Evolutionary conservation across 2,329 filamentous ascomycete species (phyloP).

Genomic region (Anthostomella pinea): DNA sequence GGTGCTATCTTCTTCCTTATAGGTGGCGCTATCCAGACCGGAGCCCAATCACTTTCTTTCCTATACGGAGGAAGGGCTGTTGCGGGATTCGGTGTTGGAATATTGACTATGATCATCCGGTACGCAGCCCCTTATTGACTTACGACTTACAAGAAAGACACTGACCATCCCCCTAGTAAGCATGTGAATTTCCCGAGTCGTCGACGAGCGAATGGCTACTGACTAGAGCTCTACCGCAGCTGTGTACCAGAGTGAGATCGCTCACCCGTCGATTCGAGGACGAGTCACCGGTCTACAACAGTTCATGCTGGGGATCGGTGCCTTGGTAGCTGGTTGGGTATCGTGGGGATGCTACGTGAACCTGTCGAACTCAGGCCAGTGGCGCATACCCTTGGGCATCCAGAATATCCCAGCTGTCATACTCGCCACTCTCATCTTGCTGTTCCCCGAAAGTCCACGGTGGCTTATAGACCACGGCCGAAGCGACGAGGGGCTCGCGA

Average conservation of each 20-base stretch:
- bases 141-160: background rate
- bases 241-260: constrained; percentile 75
- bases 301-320: constrained; percentile 77
- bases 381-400: constrained; percentile 65
- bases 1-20: constrained; percentile 70
- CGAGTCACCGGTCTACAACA: constrained; percentile 74
- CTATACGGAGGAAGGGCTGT: constrained; percentile 69
- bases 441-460: constrained; percentile 69
- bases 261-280: constrained; percentile 75
- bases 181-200: constrained; percentile 28
- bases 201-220: too few relatives aligned
- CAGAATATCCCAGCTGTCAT: constrained; percentile 68
- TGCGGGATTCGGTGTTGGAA: constrained; percentile 60
- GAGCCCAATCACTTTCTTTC: constrained; percentile 54
- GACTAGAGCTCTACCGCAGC: constrained; percentile 29
- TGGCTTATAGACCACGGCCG: constrained; percentile 74
- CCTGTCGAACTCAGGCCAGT: constrained; percentile 29
- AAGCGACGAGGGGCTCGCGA: constrained; percentile 62
- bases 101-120: constrained; percentile 41
- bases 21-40: constrained; percentile 72
- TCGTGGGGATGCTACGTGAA: constrained; percentile 54
- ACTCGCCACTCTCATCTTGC: constrained; percentile 60
- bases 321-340: constrained; percentile 70
- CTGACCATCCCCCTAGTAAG: constrained; percentile 8
- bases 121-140: constrained; percentile 16